A percentile compares a stretch with the other conserved stretches of the same genome.
Evolutionary conservation across 352 stramenopile genomes (phyloP).

Genomic region (Elongisporangium prolatum): DNA sequence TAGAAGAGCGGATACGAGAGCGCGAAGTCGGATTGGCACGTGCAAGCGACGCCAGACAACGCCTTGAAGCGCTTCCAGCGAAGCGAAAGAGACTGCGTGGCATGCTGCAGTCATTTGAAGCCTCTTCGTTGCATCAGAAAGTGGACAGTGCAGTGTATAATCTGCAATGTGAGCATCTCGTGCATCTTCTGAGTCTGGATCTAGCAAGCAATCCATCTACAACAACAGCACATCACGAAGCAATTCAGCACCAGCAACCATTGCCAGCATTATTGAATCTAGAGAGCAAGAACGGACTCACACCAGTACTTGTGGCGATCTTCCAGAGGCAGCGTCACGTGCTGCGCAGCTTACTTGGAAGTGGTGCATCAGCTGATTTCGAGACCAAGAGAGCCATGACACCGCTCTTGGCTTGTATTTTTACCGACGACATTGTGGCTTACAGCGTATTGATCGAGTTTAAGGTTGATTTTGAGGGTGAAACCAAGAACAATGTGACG

Average conservation of each 20-base stretch:
- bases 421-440: conserved; percentile 41
- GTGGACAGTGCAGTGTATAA: conserved; percentile 39
- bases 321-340: conserved; percentile 24
- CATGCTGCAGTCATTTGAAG: conserved; percentile 28
- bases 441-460: conserved; percentile 47
- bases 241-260: conserved; percentile 5
- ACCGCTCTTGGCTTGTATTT: conserved; percentile 38
- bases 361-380: conserved; percentile 34
- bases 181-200: conserved; percentile 27
- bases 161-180: conserved; percentile 31
- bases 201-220: conserved; percentile 5
- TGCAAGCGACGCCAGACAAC: conserved; percentile 19
- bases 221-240: conserved; percentile 1
- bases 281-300: conserved; percentile 55
- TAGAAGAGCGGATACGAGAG: conserved; percentile 28
- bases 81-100: conserved; percentile 22
- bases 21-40: conserved; percentile 24
- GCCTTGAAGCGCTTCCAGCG: conserved; percentile 38
- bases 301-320: conserved; percentile 43
- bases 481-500: conserved; percentile 28
- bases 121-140: conserved; percentile 29
- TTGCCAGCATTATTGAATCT: conserved; percentile 25
- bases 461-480: conserved; percentile 23
- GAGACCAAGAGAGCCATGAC: conserved; percentile 46
- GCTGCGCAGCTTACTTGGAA: conserved; percentile 40